Percentiles rank a stretch among this genome's conserved stretches.
Conservation (phyloP, 768 basidiomycete species). For the Suillus clintonianus region DNA sequence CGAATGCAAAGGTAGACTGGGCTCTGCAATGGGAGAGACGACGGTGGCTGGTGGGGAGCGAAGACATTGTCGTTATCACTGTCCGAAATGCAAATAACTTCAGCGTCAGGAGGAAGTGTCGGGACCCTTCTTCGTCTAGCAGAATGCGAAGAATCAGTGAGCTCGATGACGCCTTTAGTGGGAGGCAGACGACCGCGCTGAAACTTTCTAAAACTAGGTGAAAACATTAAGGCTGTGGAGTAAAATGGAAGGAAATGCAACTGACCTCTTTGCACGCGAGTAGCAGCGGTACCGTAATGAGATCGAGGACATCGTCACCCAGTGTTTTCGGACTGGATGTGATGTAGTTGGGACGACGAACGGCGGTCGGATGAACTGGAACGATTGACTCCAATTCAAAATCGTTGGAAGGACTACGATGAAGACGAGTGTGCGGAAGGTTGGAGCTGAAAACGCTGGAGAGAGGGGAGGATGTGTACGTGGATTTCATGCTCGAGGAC, state of each 20-base stretch:
- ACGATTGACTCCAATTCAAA: too few relatives aligned
- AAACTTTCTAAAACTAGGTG: conserved; percentile 2
- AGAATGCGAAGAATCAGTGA: conserved; percentile 24
- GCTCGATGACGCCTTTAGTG: conserved; percentile 13
- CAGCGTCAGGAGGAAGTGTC: conserved; percentile 16
- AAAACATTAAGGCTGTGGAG: conserved; percentile 16
- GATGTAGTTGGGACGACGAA: too few relatives aligned
- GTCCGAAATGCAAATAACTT: conserved; percentile 31
- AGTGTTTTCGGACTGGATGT: too few relatives aligned
- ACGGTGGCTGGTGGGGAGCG: not conserved
- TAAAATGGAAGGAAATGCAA: conserved; percentile 7
- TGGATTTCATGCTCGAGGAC: conserved; percentile 49
- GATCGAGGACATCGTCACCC: too few relatives aligned
- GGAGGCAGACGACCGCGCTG: conserved; percentile 15
- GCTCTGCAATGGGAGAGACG: not conserved
- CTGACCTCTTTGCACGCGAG: conserved; percentile 18
- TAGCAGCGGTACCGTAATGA: too few relatives aligned
- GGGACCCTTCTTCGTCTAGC: not conserved
- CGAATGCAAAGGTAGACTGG: not conserved
- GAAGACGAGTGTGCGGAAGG: too few relatives aligned
- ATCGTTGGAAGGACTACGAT: too few relatives aligned
- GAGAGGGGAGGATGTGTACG: conserved; percentile 54
- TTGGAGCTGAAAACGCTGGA: too few relatives aligned
- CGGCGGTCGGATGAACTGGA: too few relatives aligned
- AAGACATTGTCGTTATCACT: conserved; percentile 19